Conservation (phyloP, 2,329 filamentous ascomycete species). For the Phoma sp. region DNA sequence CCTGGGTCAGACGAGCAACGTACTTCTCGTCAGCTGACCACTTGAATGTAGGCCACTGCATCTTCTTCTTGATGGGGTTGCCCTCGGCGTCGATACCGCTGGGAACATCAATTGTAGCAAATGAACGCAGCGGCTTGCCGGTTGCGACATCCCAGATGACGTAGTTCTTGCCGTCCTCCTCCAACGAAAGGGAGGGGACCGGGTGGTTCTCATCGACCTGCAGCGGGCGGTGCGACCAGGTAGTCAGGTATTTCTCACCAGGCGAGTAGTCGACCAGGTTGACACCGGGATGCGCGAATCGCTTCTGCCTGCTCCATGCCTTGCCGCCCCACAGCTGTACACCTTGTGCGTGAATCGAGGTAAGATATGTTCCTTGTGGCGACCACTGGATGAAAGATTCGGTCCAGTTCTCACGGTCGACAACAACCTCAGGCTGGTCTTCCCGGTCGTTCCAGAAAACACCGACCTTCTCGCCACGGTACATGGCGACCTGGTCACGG, state of each 20-base stretch:
- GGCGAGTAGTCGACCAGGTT: constrained; percentile 97
- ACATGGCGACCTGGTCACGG: constrained; percentile 95
- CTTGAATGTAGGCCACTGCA: constrained; percentile 99
- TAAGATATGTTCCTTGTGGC: constrained; percentile 89
- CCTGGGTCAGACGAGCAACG: constrained; percentile 87
- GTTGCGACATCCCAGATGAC: constrained; percentile 97
- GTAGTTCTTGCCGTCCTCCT: constrained; percentile 99
- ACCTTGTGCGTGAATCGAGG: constrained; percentile 93
- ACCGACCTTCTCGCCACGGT: constrained; percentile 86
- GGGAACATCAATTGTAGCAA: constrained; percentile 84
- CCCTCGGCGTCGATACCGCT: constrained; percentile 67
- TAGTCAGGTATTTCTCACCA: constrained; percentile 88
- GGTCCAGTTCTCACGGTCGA: constrained; percentile 95
- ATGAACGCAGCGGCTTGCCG: constrained; percentile 87
- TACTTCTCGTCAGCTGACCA: constrained; percentile 99
- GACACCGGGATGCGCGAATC: constrained; percentile 93
- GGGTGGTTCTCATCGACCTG: constrained; percentile 89
- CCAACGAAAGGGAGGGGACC: constrained; percentile 72
- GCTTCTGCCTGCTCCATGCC: constrained; percentile 87
- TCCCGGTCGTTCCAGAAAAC: constrained; percentile 99
- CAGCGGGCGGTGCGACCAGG: constrained; percentile 95
- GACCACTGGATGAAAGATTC: constrained; percentile 99
- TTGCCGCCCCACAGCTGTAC: constrained; percentile 95
- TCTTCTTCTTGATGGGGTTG: constrained; percentile 81
- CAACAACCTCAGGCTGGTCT: constrained; percentile 83